Evolutionary conservation across 768 basidiomycete genomes (phyloP).

Genomic region (Termitomyces sp.): DNA sequence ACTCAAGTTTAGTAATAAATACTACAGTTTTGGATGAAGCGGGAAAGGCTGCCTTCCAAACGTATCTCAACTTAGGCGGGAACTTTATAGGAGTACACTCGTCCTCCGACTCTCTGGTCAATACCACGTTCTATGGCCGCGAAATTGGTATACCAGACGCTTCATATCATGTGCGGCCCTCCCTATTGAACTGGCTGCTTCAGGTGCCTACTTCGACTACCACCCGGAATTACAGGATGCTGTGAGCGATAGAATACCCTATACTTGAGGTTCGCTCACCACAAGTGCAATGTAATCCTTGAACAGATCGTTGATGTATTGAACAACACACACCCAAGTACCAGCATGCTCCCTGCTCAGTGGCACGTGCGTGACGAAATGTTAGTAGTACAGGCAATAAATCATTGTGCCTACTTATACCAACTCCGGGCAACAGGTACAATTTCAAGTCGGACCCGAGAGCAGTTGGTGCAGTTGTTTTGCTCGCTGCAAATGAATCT

Average conservation of each 20-base stretch:
- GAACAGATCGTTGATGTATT: slow-evolving; percentile 53
- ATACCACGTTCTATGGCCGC: slow-evolving; percentile 49
- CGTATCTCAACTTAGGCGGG: slow-evolving; percentile 62
- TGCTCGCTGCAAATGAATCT: slow-evolving; percentile 62
- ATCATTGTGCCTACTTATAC: background rate
- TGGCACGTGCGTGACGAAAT: slow-evolving; percentile 60
- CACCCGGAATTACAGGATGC: slow-evolving; percentile 64
- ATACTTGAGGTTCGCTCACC: background rate
- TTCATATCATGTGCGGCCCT: background rate
- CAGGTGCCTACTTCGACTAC: slow-evolving; percentile 67
- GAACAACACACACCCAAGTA: slow-evolving; percentile 57
- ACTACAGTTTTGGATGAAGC: slow-evolving; percentile 50
- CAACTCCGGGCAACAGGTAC: slow-evolving; percentile 38
- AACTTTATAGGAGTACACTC: slow-evolving; percentile 70
- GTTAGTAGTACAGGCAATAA: slow-evolving; percentile 30
- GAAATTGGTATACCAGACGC: slow-evolving; percentile 43
- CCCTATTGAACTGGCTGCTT: background rate
- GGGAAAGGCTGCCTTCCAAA: slow-evolving; percentile 59
- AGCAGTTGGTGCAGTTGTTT: slow-evolving; percentile 50
- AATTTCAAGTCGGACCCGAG: slow-evolving; percentile 73
- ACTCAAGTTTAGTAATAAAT: background rate
- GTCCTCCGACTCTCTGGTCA: slow-evolving; percentile 54
- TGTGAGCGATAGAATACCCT: slow-evolving; percentile 28
- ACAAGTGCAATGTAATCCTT: background rate
- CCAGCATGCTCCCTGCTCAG: slow-evolving; percentile 41